phyloP scores from a whole-genome alignment of 805 yeast species.

The Candida ortonii region DNA sequence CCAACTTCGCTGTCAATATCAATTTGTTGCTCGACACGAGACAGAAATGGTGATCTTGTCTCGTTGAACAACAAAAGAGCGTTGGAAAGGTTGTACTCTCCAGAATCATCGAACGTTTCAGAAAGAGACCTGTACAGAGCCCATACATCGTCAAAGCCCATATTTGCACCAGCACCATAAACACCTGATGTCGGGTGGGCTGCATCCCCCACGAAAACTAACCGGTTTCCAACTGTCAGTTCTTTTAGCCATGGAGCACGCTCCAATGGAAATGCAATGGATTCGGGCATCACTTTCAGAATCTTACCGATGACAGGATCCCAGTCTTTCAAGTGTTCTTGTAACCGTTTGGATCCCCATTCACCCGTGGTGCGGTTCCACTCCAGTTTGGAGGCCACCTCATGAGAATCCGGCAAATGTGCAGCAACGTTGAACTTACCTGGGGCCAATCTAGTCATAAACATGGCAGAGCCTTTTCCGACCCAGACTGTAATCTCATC shows the following conservation, averaged over 20 bases:
- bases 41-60: constrained; percentile 9
- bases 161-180: constrained; percentile 11
- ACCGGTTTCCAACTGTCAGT: constrained; percentile 4
- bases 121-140: constrained; percentile 6
- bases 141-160: constrained; percentile 13
- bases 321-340: constrained; percentile 10
- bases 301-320: constrained; percentile 9
- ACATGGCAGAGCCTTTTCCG: constrained; percentile 8
- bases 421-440: constrained; percentile 11
- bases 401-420: constrained; percentile 7
- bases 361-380: constrained; percentile 9
- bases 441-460: constrained; percentile 7
- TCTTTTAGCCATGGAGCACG: constrained; percentile 9
- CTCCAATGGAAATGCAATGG: constrained; percentile 9
- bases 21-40: constrained; percentile 9
- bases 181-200: constrained; percentile 15
- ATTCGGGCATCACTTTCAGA: constrained; percentile 9
- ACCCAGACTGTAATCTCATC: constrained; percentile 9
- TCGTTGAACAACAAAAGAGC: constrained; percentile 6
- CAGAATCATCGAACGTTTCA: constrained; percentile 1
- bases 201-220: constrained; percentile 11
- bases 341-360: constrained; percentile 8
- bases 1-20: constrained; percentile 10
- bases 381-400: constrained; percentile 7
- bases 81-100: constrained; percentile 2